phyloP scores from a whole-genome alignment of 306 rosid species.

The Quercus rubra region DNA sequence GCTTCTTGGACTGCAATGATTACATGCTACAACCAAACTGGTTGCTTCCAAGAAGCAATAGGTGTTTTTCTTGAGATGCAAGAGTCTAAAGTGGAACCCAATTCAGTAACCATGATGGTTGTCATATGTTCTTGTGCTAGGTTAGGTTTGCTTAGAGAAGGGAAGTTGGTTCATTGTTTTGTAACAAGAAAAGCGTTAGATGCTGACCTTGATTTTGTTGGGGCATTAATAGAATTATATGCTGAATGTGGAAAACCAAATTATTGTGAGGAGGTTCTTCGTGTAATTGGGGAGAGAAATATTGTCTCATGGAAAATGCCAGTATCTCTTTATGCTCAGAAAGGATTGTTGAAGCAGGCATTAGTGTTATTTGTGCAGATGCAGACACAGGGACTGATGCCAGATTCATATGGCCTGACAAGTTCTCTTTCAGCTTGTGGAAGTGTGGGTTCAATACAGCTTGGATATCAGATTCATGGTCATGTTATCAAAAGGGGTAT shows the following conservation, averaged over 20 bases:
- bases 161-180: conserved; percentile 74
- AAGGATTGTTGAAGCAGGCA: conserved; percentile 54
- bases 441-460: conserved; percentile 44
- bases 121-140: conserved; percentile 61
- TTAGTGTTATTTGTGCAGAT: conserved; percentile 47
- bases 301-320: conserved; percentile 64
- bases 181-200: conserved; percentile 52
- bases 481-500: conserved; percentile 64
- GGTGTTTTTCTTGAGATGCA: conserved; percentile 46
- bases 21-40: conserved; percentile 58
- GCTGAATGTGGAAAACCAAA: conserved; percentile 45
- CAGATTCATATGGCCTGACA: conserved; percentile 75
- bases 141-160: conserved; percentile 61
- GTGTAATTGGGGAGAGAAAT: conserved; percentile 34
- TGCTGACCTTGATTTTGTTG: conserved; percentile 46
- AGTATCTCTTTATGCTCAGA: conserved; percentile 53
- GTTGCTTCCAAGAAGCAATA: conserved; percentile 46
- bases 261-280: conserved; percentile 50
- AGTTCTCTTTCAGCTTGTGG: conserved; percentile 81
- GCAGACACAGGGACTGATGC: conserved; percentile 51
- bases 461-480: conserved; percentile 74
- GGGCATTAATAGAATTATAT: conserved; percentile 64
- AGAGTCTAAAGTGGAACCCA: conserved; percentile 49
- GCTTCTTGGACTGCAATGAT: conserved; percentile 76
- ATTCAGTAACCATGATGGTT: conserved; percentile 59